Base-by-base conservation (phyloP, 2,329 filamentous ascomycete species). In the Chaetomium globosum region DNA sequence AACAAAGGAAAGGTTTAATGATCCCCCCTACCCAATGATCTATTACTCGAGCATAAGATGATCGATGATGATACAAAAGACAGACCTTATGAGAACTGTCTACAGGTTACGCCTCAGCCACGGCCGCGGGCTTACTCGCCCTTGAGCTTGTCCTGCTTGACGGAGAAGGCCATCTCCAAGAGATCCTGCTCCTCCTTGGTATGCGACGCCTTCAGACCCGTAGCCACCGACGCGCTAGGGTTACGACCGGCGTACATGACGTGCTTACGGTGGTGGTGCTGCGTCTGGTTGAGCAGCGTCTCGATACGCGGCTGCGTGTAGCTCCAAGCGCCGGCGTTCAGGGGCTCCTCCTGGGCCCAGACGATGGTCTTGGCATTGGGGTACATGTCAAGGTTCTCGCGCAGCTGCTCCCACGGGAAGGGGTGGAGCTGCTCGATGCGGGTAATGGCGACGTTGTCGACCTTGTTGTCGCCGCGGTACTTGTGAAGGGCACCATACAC, bases 241-340 rank as follows among this genome's bases (percentile, higher is more conserved):
- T 93, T 89, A 73, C 95, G 90, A 71, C 95, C 95, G 66, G 95
- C 95, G 79, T 98, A 99, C 87, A 97, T 92, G 76, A 97, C 93
- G 80, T 96, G 92, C 81, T 96, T 93, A 76, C 91, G 88, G 80
- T 96, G 89, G 82, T 98, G 94, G 81, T 96, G 84, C 81, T 96
- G 81, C 0, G 95, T 98, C 77, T 96, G 80, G 82, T 98, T 97
- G 71, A 99, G 85, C 70, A 99, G 81, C 9, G 94, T 99, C 87
- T 99, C 95, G 70, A 99, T 93, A 75, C 95, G 90, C 36, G 95
- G 95, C 81, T 99, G 95, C n/a, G 89, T 91, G 81, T 95, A 98
- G 76, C 88, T 93, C 95, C 95, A 99, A 55, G 92, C 92, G 78
- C 95, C 95, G 9, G 95, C 95, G 77, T 99, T 99, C 66, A 99